phyloP scores from a whole-genome alignment of 2,329 filamentous ascomycete genomes.

The Monosporascus sp. region DNA sequence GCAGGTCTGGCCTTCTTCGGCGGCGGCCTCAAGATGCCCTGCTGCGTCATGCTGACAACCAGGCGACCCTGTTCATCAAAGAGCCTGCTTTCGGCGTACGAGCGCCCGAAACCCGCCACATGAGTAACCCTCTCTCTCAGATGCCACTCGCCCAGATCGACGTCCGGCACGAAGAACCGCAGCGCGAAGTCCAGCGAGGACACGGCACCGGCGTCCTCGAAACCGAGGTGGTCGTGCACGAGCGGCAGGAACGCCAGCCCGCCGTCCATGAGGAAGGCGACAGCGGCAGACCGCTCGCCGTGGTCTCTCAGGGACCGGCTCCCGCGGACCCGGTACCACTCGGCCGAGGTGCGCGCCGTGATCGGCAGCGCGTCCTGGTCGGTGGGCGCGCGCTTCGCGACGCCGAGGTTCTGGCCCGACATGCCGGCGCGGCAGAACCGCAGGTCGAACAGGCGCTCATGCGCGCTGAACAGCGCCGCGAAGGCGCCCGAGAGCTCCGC shows the following conservation, averaged over 20 bases:
- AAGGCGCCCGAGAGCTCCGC: neutral
- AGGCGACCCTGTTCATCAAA: constrained; percentile 39
- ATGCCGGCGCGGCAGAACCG: constrained; percentile 34
- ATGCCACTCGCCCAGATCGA: constrained; percentile 38
- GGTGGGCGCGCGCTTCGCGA: constrained; percentile 28
- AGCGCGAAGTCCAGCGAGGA: constrained; percentile 47
- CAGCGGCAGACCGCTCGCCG: constrained; percentile 25
- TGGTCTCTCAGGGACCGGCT: constrained; percentile 11
- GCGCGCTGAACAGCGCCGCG: constrained; percentile 23
- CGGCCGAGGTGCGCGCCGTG: constrained; percentile 32
- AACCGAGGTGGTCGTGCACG: constrained; percentile 34
- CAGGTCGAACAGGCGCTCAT: constrained; percentile 28
- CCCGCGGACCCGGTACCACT: constrained; percentile 32
- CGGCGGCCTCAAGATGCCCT: constrained; percentile 30
- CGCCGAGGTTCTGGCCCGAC: constrained; percentile 39
- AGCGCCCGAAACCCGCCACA: constrained; percentile 34
- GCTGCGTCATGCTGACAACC: constrained; percentile 44
- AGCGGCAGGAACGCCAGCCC: constrained; percentile 39
- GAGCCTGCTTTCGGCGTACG: constrained; percentile 38
- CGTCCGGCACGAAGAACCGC: constrained; percentile 33
- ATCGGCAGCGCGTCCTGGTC: constrained; percentile 33
- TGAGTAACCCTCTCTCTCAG: constrained; percentile 35
- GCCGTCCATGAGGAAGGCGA: constrained; percentile 41
- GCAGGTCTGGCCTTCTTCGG: constrained; percentile 1
- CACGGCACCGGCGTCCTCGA: constrained; percentile 39